These are phyloP conservation scores for Euphorbia corollata DNA, from an alignment of 441 rosid genomes.

Conservation along the genomic window DNA sequence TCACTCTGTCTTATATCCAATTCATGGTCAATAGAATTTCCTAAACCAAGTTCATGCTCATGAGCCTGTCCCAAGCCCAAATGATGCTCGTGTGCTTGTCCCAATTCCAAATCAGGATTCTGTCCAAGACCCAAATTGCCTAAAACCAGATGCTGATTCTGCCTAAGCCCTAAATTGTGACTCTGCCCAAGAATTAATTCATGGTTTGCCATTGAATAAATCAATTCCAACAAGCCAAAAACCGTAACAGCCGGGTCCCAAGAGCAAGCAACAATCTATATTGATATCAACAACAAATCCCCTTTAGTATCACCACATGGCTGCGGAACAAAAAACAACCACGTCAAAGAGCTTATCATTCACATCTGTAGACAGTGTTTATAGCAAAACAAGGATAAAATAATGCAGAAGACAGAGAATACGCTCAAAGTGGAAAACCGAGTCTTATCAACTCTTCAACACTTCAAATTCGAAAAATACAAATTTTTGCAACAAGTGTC, in stretches of 20 bases:
- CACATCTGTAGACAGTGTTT: constrained; percentile 8
- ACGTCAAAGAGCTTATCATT: neutral
- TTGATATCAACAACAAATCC: constrained; percentile 12
- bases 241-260: constrained; percentile 20
- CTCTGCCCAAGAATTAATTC: constrained; percentile 71
- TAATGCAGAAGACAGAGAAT: neutral
- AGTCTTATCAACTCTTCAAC: neutral
- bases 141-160: constrained; percentile 59
- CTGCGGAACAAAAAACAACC: constrained; percentile 26
- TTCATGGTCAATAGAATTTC: constrained; percentile 57
- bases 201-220: constrained; percentile 62
- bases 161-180: constrained; percentile 50
- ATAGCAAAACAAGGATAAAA: constrained; percentile 2
- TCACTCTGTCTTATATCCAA: constrained; percentile 53
- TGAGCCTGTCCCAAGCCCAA: constrained; percentile 53
- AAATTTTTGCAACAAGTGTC: neutral
- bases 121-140: constrained; percentile 54
- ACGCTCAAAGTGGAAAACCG: constrained; percentile 3
- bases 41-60: constrained; percentile 60
- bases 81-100: constrained; percentile 62
- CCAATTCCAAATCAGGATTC: constrained; percentile 57
- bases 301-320: constrained; percentile 16
- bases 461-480: neutral
- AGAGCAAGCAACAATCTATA: constrained; percentile 20
- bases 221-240: constrained; percentile 18